A percentile compares a stretch with the other conserved stretches of the same genome.
Evolutionary conservation across 257 asterid species (phyloP).

Genomic region (Scutellaria galericulata): DNA sequence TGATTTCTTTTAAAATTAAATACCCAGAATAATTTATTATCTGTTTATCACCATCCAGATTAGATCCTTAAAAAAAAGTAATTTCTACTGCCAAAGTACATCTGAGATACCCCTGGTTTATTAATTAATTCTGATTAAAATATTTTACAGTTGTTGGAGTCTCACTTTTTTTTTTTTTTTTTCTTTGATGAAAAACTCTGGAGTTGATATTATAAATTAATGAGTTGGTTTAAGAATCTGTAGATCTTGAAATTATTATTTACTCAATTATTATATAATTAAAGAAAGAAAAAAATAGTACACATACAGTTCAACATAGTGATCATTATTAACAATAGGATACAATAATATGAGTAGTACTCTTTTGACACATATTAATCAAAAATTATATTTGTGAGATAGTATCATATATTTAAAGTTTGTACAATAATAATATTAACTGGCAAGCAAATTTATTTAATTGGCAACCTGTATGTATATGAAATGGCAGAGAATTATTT

Average conservation of each 20-base stretch:
- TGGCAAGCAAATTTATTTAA: slow-evolving; percentile 24
- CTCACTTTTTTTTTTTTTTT: neutral
- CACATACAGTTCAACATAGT: slow-evolving; percentile 45
- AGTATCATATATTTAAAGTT: no score
- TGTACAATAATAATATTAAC: neutral
- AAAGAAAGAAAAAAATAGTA: slow-evolving; percentile 32
- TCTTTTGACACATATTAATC: no score
- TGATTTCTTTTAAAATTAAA: neutral
- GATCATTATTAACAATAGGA: slow-evolving; percentile 29
- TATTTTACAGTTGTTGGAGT: neutral
- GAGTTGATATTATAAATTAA: slow-evolving; percentile 9
- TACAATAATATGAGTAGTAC: neutral
- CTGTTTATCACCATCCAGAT: neutral
- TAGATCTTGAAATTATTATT: slow-evolving; percentile 32
- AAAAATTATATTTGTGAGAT: no score
- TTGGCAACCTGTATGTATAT: neutral
- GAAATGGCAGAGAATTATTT: slow-evolving; percentile 19
- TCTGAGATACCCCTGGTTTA: neutral
- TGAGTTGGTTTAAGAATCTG: slow-evolving; percentile 28
- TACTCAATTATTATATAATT: slow-evolving; percentile 21
- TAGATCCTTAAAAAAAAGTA: neutral
- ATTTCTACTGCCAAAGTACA: slow-evolving; percentile 28
- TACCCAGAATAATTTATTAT: neutral
- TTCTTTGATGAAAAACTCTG: neutral
- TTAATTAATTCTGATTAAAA: slow-evolving; percentile 17